phyloP scores from a whole-genome alignment of 2,329 filamentous ascomycete species.

The Sporothrix sp. region DNA sequence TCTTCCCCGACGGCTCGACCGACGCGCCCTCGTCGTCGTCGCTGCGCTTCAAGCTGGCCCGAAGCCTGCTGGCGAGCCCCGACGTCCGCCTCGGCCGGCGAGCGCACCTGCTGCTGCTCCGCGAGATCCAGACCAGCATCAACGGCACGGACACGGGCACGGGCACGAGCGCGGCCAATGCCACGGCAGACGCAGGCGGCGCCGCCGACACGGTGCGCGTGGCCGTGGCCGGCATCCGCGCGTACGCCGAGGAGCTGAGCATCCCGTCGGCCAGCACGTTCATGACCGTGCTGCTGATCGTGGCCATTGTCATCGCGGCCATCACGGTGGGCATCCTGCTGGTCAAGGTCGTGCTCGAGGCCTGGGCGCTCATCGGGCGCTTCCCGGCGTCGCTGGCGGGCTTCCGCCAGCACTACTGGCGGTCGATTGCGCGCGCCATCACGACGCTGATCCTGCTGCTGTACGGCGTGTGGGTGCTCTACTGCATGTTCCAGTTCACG shows the following conservation, averaged over 20 bases:
- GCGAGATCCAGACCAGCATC: slow-evolving; percentile 40
- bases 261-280: slow-evolving; percentile 88
- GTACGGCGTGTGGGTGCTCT: slow-evolving; percentile 91
- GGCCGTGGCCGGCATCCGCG: slow-evolving; percentile 66
- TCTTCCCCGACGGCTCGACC: slow-evolving; percentile 54
- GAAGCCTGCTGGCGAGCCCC: slow-evolving; percentile 39
- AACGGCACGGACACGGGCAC: slow-evolving; percentile 26
- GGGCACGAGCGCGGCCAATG: slow-evolving; percentile 12
- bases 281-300: slow-evolving; percentile 86
- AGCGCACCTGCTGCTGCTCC: slow-evolving; percentile 21
- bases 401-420: slow-evolving; percentile 96
- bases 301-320: slow-evolving; percentile 73
- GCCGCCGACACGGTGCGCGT: slow-evolving; percentile 25
- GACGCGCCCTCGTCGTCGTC: slow-evolving; percentile 30
- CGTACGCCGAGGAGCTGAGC: slow-evolving; percentile 70
- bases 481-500: slow-evolving; percentile 93
- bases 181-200: slow-evolving; percentile 19
- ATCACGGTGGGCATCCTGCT: slow-evolving; percentile 82
- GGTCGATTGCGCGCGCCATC: slow-evolving; percentile 76
- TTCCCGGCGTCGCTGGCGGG: slow-evolving; percentile 71
- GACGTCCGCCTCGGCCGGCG: slow-evolving; percentile 1
- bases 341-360: slow-evolving; percentile 82
- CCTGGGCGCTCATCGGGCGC: slow-evolving; percentile 79
- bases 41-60: slow-evolving; percentile 45
- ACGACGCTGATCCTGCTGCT: slow-evolving; percentile 83